Evolutionary conservation across 257 asterid species (phyloP).

Genomic region (Solanum chilense): DNA sequence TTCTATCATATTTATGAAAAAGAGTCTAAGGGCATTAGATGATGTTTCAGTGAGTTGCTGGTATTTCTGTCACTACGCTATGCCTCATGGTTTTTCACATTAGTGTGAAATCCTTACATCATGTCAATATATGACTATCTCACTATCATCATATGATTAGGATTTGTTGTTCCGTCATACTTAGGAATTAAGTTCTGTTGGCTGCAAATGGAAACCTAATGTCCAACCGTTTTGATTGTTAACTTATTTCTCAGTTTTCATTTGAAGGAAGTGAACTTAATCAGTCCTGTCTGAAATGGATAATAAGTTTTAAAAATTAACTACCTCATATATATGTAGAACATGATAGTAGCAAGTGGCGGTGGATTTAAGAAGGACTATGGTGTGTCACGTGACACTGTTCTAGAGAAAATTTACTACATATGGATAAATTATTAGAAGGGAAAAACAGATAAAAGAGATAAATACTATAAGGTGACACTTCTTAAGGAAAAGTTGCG

Average conservation of each 20-base stretch:
- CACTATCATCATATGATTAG: not conserved
- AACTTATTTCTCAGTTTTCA: not conserved
- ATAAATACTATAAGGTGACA: not conserved
- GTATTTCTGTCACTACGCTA: not conserved
- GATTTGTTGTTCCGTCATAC: not conserved
- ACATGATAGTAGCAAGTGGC: not conserved
- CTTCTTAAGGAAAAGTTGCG: not conserved
- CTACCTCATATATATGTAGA: not conserved
- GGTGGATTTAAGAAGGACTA: not conserved
- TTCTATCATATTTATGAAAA: not conserved
- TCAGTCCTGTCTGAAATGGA: not conserved
- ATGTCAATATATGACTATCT: not conserved
- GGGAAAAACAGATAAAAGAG: not conserved
- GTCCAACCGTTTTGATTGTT: not conserved
- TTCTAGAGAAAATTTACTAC: not conserved
- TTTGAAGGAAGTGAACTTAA: not conserved
- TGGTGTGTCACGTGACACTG: not conserved
- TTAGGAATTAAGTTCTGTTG: not conserved
- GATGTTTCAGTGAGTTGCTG: not conserved
- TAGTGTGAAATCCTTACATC: not conserved
- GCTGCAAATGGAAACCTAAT: not conserved
- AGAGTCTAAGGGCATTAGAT: not conserved
- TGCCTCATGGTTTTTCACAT: not conserved
- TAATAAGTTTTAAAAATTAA: not conserved
- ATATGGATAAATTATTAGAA: no score